Evolutionary conservation across 192 early-diverging fungal species (phyloP), one percentile per base, ranked within the genome.

Genomic region (Chytriomyces sp.): DNA sequence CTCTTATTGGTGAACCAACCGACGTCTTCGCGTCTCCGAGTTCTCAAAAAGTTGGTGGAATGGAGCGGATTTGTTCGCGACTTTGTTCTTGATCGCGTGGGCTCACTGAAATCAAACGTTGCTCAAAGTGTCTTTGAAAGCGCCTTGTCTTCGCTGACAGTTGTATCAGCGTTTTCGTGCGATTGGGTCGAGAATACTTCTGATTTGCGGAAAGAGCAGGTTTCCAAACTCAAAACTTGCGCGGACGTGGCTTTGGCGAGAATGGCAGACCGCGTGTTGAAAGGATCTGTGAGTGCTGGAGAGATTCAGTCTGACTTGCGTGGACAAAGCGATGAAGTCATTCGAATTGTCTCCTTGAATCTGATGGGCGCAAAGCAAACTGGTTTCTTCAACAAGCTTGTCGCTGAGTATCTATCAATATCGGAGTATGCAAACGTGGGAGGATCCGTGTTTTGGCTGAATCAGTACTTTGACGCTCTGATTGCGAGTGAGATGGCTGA

Each of bases 21-120:
- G 44, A 78, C 23, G 2, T 20, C 43, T 16, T 64, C 68, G 0
- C 67, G 67, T 0, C n/a, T 64, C 35, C n/a, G 45, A 43, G 73
- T 48, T 45, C 47, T 75, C 44, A 64, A 65, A 26, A 16, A 64
- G 16, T 48, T 75, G 24, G 64, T 75, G 26, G 23, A 46, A 28
- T 75, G 26, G 11, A 75, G 45, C 44, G 24, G 63, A 7, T 24
- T 75, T 11, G 50, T 75, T 75, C 73, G 73, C 47, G 48, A 35
- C 18, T 66, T 18, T 5, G 73, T 75, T 6, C 35, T 75, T 16
- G 45, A 46, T 3, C 46, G 50, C 7, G 46, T 11, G 2, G 68
- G 13, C 18, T 8, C 16, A 16, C 26, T 75, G 7, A 65, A 75
- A 11, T 61, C 47, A 8, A 46, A 13, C 53, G 64, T 75, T 75